phyloP scores from a whole-genome alignment of 2,329 filamentous ascomycete genomes.

The Tricladium varicosporioides region DNA sequence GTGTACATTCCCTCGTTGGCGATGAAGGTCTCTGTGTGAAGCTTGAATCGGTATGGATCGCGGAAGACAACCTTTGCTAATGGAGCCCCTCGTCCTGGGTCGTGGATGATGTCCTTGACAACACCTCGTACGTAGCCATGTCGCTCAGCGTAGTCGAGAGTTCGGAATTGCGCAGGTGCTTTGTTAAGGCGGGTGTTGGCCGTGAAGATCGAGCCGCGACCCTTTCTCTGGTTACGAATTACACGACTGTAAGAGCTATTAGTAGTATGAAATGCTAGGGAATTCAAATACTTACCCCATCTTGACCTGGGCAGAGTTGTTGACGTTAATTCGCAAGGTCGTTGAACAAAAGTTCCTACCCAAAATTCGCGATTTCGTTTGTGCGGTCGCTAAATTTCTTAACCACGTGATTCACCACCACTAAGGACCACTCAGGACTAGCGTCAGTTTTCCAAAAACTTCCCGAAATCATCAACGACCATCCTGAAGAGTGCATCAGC shows the following conservation, averaged over 20 bases:
- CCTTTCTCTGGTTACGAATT: conserved; percentile 76
- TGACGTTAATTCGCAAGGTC: background rate
- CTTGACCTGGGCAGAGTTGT: conserved; percentile 6
- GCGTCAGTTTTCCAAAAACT: too few relatives aligned
- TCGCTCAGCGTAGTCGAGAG: conserved; percentile 92
- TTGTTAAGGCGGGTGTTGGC: conserved; percentile 92
- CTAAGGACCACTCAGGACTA: background rate
- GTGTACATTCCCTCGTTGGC: conserved; percentile 99
- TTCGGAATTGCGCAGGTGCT: conserved; percentile 91
- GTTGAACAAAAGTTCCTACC: background rate
- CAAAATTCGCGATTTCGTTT: background rate
- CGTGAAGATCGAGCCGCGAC: conserved; percentile 75
- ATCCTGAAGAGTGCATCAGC: too few relatives aligned
- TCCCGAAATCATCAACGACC: too few relatives aligned
- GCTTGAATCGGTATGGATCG: conserved; percentile 97
- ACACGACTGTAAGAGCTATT: conserved; percentile 44
- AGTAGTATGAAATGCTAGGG: too few relatives aligned
- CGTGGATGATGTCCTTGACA: conserved; percentile 99
- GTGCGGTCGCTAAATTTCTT: background rate
- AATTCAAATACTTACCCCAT: background rate
- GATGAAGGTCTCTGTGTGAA: conserved; percentile 98
- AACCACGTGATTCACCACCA: background rate
- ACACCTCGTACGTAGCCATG: conserved; percentile 98
- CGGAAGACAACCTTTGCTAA: conserved; percentile 97
- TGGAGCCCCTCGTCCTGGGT: conserved; percentile 92